Evolutionary conservation across 768 basidiomycete species (phyloP).

Genomic region (Pisolithus orientalis): DNA sequence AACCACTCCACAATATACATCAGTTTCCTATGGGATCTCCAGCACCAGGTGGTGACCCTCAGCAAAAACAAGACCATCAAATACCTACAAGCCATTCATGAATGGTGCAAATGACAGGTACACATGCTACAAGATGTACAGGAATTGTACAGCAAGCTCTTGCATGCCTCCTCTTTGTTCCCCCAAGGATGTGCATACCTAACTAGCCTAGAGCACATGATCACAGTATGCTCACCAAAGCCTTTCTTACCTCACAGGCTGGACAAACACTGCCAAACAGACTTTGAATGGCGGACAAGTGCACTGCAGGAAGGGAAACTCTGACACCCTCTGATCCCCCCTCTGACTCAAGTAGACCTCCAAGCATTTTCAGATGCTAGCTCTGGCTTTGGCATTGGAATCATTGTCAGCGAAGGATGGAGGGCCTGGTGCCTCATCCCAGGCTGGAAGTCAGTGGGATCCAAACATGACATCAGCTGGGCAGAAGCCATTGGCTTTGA

Average conservation of each 20-base stretch:
- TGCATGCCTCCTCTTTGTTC: slow-evolving; percentile 29
- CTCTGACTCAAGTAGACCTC: not conserved
- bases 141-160: slow-evolving; percentile 35
- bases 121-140: slow-evolving; percentile 31
- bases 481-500: slow-evolving; percentile 14
- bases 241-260: slow-evolving; percentile 20
- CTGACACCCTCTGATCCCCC: not conserved
- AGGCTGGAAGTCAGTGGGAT: slow-evolving; percentile 3
- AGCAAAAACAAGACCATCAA: slow-evolving; percentile 19
- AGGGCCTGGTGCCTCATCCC: slow-evolving; percentile 16
- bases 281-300: slow-evolving; percentile 32
- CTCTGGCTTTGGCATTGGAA: slow-evolving; percentile 8
- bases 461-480: slow-evolving; percentile 12
- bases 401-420: slow-evolving; percentile 17
- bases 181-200: slow-evolving; percentile 33
- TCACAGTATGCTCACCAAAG: slow-evolving; percentile 14
- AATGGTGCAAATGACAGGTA: slow-evolving; percentile 13
- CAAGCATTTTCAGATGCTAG: slow-evolving; percentile 14
- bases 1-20: slow-evolving; percentile 9
- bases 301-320: not conserved
- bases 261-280: slow-evolving; percentile 1
- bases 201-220: slow-evolving; percentile 32
- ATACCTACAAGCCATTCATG: slow-evolving; percentile 21
- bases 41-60: slow-evolving; percentile 11
- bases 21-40: slow-evolving; percentile 28